Base-by-base conservation (phyloP, 352 stramenopile genomes). In the Phytophthora idaei region DNA sequence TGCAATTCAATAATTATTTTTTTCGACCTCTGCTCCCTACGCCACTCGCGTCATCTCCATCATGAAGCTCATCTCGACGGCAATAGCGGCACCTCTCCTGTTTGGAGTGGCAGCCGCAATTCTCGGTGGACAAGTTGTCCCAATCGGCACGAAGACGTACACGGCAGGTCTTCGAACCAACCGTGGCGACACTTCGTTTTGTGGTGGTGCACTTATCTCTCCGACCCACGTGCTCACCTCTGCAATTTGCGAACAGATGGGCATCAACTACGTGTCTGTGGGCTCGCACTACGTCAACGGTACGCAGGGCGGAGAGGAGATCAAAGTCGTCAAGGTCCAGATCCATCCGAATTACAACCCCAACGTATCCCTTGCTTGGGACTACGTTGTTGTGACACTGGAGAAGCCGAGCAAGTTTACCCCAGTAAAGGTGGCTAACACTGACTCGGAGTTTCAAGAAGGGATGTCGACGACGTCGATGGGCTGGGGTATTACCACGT, bases 241-340 rank as follows among this genome's bases (percentile, higher is more conserved):
- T 3, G 45, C 21, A 34, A 32, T 34, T 34, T 51, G 45, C 25
- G 45, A 34, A 32, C 25, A 17, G 45, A 17, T 21, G 34, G 9
- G 9, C 6, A 51, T 51, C 45, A 51, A 51, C 12, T 51, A 51
- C 45, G 45, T 51, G 5, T 17, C 25, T 28, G 45, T 51, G 5
- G 45, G 45, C 45, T 51, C 45, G 1, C 45, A 51, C 21, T 32
- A 51, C 28, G 45, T 51, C 45, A 51, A 51, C 45, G 45, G 45
- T 8, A 34, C 45, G 9, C 17, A 51, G 9, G 44, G 11, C 17
- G 45, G 45, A 29, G 25, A 51, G 25, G 21, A 34, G 10, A 51
- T 51, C 45, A 51, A 51, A 17, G 25, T 51, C 45, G 1, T 8
- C 15, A 29, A 21, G 3, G 25, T 51, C 27, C 21, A 31, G 4